Evolutionary conservation across 805 yeast genomes (phyloP).

Genomic region (Citeromyces matritensis): DNA sequence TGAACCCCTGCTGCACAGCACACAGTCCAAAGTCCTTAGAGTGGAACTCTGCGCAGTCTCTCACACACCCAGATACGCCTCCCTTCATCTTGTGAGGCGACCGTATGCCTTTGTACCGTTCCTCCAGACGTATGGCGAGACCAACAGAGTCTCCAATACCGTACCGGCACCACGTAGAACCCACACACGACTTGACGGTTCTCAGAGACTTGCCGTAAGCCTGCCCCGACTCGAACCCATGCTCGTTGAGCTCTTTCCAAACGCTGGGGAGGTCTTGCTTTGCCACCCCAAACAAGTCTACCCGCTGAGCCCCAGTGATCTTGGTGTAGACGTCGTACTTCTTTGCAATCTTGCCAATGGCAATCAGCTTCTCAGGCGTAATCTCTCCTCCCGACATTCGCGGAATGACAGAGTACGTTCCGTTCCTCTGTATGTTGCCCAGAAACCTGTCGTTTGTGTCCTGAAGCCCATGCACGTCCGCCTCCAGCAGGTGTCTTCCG

Average conservation of each 20-base stretch:
- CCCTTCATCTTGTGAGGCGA: slow-evolving; percentile 22
- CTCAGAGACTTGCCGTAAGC: slow-evolving; percentile 20
- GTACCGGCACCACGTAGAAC: slow-evolving; percentile 21
- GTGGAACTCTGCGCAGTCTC: slow-evolving; percentile 22
- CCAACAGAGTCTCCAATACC: slow-evolving; percentile 23
- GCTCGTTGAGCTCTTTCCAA: slow-evolving; percentile 15
- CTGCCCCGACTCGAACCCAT: slow-evolving; percentile 21
- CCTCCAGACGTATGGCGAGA: slow-evolving; percentile 19
- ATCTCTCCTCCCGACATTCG: slow-evolving; percentile 21
- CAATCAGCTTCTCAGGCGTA: slow-evolving; percentile 19
- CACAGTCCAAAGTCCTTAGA: slow-evolving; percentile 21
- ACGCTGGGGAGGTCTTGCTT: slow-evolving; percentile 15
- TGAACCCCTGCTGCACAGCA: slow-evolving; percentile 19
- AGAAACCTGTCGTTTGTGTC: slow-evolving; percentile 19
- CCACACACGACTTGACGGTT: slow-evolving; percentile 21
- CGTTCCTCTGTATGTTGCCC: slow-evolving; percentile 21
- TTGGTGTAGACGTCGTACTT: slow-evolving; percentile 18
- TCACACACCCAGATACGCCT: slow-evolving; percentile 20
- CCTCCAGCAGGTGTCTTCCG: slow-evolving; percentile 14
- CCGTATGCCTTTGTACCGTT: slow-evolving; percentile 19
- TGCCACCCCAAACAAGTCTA: slow-evolving; percentile 18
- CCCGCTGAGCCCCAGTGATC: slow-evolving; percentile 20
- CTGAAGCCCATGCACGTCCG: slow-evolving; percentile 17
- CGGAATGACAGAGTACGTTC: slow-evolving; percentile 21
- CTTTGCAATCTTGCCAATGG: slow-evolving; percentile 16